Evolutionary conservation across 139 green algal species (phyloP).

Genomic region (Haematococcus lacustris): DNA sequence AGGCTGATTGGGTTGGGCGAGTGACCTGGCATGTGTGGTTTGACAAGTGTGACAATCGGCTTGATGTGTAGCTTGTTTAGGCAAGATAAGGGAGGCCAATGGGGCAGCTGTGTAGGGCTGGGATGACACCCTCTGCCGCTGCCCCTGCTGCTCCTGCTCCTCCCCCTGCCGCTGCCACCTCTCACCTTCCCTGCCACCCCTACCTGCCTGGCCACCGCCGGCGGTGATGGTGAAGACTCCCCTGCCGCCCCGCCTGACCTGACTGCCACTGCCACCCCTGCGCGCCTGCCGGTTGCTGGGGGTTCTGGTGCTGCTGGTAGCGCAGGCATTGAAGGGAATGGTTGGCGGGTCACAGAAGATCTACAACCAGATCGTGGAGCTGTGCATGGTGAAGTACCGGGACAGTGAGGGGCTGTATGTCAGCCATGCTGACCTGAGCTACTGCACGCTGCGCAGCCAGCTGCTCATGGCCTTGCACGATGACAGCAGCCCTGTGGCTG

Average conservation of each 20-base stretch:
- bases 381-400: constrained; percentile 32
- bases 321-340: constrained; percentile 35
- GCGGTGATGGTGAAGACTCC: neutral
- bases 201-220: too few relatives aligned
- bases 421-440: constrained; percentile 32
- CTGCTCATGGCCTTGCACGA: too few relatives aligned
- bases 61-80: neutral
- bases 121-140: neutral
- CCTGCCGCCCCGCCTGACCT: neutral
- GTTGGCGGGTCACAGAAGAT: constrained; percentile 49
- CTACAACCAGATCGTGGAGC: constrained; percentile 60
- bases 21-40: neutral
- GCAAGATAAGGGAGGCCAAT: too few relatives aligned
- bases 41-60: neutral
- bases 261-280: neutral
- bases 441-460: constrained; percentile 58
- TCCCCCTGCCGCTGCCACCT: neutral
- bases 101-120: too few relatives aligned
- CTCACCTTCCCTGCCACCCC: neutral
- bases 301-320: constrained; percentile 1
- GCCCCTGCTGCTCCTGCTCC: neutral
- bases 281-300: neutral
- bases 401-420: constrained; percentile 3
- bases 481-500: constrained; percentile 28
- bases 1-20: neutral